Percentiles rank a stretch among this genome's conserved stretches.
Conservation (phyloP, 306 rosid species). For the Benincasa hispida region DNA sequence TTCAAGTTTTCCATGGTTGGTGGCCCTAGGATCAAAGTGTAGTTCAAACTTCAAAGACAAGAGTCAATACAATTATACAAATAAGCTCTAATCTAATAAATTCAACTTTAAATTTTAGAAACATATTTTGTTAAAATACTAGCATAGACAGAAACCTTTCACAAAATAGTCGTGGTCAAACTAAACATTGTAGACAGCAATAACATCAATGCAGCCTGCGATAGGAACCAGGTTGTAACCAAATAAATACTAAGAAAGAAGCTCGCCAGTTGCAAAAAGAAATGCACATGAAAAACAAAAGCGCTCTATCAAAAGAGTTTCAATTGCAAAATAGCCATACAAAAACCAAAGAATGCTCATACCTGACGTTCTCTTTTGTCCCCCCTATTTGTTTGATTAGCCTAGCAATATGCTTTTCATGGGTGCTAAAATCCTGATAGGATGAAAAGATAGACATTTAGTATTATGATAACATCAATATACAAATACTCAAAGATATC, state of each 20-base stretch:
- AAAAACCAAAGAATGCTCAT: not conserved
- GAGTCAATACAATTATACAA: not conserved
- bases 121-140: not conserved
- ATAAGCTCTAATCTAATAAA: not conserved
- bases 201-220: not conserved
- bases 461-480: conserved; percentile 2
- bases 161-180: not conserved
- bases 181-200: not conserved
- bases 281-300: not conserved
- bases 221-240: not conserved
- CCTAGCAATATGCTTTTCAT: conserved; percentile 52
- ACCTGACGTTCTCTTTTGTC: conserved; percentile 64
- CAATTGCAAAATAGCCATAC: not conserved
- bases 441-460: conserved; percentile 8
- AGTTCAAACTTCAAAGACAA: not conserved
- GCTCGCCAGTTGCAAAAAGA: not conserved
- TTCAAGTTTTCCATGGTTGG: not conserved
- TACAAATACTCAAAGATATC: not conserved
- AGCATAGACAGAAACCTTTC: not conserved
- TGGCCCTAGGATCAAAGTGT: not conserved
- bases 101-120: not conserved
- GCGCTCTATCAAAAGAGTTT: not conserved
- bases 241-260: not conserved
- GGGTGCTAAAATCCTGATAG: conserved; percentile 35
- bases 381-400: conserved; percentile 56